Evolutionary conservation across 768 basidiomycete genomes (phyloP), one percentile per base, ranked within the genome.

Genomic region (Lactifluus rugatus): DNA sequence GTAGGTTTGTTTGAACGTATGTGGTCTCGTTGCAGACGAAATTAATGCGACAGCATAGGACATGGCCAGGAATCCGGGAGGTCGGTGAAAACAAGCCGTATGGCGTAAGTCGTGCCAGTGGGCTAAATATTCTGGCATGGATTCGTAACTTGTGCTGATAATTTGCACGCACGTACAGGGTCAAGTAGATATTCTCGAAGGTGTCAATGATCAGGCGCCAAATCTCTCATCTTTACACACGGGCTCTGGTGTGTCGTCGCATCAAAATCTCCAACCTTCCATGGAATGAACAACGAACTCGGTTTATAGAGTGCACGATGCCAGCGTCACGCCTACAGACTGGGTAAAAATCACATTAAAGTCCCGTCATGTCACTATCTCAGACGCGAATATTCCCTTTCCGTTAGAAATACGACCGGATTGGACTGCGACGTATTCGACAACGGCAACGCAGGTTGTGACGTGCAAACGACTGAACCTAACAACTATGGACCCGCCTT

Each of bases 31-130:
- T n/a, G n/a, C n/a, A n/a, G 39, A 32, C 46, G 45, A 52, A 48
- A 54, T 65, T 46, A 25, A 17, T 21, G 25, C 26, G 28, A 42
- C 23, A 45, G 62, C 37, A 39, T 44, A 63, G 64, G 25, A 74
- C 73, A 25, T 81, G 81, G 80, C 80, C 83, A 7, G 82, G 81
- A 10, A 65, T 78, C n/a, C 83, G 81, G 82, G 79, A 80, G 41
- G 70, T 74, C 14, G 78, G 72, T 36, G 60, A 66, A 4, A 69
- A 71, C 52, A 84, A 82, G 83, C 82, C 82, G 2, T 67, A 71
- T 57, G 62, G 64, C 68, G 80, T 68, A 67, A 46, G 68, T 61
- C 56, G 57, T 41, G 42, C 28, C 42, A 52, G 6, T 7, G n/a
- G n/a, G n/a, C n/a, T n/a, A n/a, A n/a, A n/a, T n/a, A n/a, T n/a